These are phyloP conservation scores for Colletotrichum navitas DNA, from an alignment of 2,329 filamentous ascomycete genomes.

Conservation along the genomic window DNA sequence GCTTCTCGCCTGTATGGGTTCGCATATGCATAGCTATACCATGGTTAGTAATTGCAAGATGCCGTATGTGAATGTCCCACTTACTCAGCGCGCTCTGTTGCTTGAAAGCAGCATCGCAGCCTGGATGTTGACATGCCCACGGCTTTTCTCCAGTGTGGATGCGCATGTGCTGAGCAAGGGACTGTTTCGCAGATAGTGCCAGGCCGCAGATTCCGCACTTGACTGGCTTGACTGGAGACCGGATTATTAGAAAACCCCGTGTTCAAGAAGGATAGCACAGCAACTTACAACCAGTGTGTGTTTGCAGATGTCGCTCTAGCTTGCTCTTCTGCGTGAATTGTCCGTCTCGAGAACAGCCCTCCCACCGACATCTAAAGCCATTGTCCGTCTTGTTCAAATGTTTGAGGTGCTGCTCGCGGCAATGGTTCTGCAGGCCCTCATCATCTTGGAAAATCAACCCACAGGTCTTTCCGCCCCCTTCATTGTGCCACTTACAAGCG, in stretches of 20 bases:
- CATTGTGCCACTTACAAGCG: constrained; percentile 51
- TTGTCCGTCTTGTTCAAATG: constrained; percentile 51
- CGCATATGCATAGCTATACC: constrained; percentile 73
- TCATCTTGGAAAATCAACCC: constrained; percentile 56
- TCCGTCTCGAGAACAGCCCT: constrained; percentile 64
- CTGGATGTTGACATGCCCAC: constrained; percentile 64
- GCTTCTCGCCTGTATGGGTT: constrained; percentile 75
- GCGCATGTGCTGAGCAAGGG: constrained; percentile 75
- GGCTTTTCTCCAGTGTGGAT: constrained; percentile 76
- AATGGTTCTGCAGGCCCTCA: constrained; percentile 67
- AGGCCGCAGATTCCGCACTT: constrained; percentile 67
- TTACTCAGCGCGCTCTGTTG: constrained; percentile 76
- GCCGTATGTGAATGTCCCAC: constrained; percentile 45
- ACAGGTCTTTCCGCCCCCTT: constrained; percentile 48
- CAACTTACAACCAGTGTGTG: constrained; percentile 72
- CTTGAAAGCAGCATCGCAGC: constrained; percentile 71
- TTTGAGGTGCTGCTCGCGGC: constrained; percentile 64
- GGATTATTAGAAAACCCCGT: constrained; percentile 47
- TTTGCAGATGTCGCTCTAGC: constrained; percentile 74
- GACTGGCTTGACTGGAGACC: constrained; percentile 68
- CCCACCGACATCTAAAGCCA: constrained; percentile 69
- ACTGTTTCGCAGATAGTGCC: constrained; percentile 75
- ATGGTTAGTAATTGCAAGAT: constrained; percentile 7
- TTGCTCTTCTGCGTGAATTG: constrained; percentile 73
- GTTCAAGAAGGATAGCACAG: background rate